Evolutionary conservation across 768 basidiomycete species (phyloP).

Genomic region (Hortiboletus flavorubellus): DNA sequence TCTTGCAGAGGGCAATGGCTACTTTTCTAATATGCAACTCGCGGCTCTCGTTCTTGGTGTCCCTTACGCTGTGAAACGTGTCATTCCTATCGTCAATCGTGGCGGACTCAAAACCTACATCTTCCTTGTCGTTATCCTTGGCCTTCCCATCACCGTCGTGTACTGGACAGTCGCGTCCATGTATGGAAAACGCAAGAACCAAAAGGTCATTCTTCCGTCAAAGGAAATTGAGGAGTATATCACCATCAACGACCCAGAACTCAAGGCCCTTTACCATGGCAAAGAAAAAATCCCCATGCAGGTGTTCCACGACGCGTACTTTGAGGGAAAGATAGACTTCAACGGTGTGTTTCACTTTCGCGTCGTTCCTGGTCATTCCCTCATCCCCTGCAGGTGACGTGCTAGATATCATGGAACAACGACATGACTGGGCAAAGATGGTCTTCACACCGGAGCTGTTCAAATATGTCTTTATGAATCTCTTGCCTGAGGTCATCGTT

Average conservation of each 20-base stretch:
- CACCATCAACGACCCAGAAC: conserved; percentile 78
- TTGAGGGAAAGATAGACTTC: conserved; percentile 94
- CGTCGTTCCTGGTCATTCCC: background rate
- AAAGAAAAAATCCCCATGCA: conserved; percentile 97
- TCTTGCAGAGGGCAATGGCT: conserved; percentile 81
- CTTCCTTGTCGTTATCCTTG: conserved; percentile 72
- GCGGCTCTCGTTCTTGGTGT: conserved; percentile 72
- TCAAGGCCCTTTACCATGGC: conserved; percentile 75
- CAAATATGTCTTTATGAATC: conserved; percentile 84
- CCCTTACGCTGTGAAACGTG: conserved; percentile 80
- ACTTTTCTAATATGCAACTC: conserved; percentile 80
- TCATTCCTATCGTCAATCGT: conserved; percentile 77
- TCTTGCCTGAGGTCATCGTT: conserved; percentile 91
- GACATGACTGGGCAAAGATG: conserved; percentile 96
- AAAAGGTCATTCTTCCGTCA: conserved; percentile 80
- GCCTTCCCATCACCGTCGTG: conserved; percentile 70
- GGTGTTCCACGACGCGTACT: conserved; percentile 95
- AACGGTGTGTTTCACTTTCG: conserved; percentile 57
- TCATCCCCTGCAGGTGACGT: conserved; percentile 66
- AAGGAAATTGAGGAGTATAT: conserved; percentile 89
- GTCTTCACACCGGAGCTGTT: conserved; percentile 87
- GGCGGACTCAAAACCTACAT: conserved; percentile 85
- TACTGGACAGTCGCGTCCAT: conserved; percentile 91
- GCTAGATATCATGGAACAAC: conserved; percentile 87
- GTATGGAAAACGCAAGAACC: conserved; percentile 77